phyloP scores from a whole-genome alignment of 192 early-diverging fungal genomes.

The Podila clonocystis region DNA sequence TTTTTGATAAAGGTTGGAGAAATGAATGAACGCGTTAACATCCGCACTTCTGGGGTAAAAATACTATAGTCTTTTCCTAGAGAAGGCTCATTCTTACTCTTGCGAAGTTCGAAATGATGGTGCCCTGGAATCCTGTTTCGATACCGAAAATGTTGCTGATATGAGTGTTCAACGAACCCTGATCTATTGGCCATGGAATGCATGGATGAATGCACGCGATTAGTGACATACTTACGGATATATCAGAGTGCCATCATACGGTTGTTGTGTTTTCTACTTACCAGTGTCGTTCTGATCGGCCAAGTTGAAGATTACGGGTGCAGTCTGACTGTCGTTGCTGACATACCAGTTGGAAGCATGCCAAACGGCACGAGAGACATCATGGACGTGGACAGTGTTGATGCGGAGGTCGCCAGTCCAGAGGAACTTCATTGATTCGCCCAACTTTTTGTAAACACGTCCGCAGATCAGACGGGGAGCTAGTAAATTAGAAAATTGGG shows the following conservation, averaged over 20 bases:
- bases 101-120: slow-evolving; percentile 78
- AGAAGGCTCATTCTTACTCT: slow-evolving; percentile 61
- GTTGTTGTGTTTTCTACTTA: slow-evolving; percentile 40
- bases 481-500: slow-evolving; percentile 35
- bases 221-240: no score
- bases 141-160: slow-evolving; percentile 82
- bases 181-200: slow-evolving; percentile 58
- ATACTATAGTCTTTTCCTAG: neutral
- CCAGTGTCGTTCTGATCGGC: slow-evolving; percentile 89
- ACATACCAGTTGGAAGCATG: slow-evolving; percentile 64
- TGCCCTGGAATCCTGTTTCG: slow-evolving; percentile 85
- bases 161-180: slow-evolving; percentile 78
- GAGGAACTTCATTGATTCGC: slow-evolving; percentile 92
- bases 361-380: slow-evolving; percentile 78
- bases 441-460: slow-evolving; percentile 82
- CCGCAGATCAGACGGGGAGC: slow-evolving; percentile 95
- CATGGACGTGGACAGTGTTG: slow-evolving; percentile 94
- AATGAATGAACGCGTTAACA: slow-evolving; percentile 35
- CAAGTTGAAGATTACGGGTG: slow-evolving; percentile 80
- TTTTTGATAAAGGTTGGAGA: neutral
- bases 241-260: neutral
- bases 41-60: no score
- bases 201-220: no score
- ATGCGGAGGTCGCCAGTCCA: slow-evolving; percentile 94
- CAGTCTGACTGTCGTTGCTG: slow-evolving; percentile 56